Evolutionary conservation across 805 yeast genomes (phyloP), one percentile per base, ranked within the genome.

Genomic region (Hanseniaspora jakobsenii): DNA sequence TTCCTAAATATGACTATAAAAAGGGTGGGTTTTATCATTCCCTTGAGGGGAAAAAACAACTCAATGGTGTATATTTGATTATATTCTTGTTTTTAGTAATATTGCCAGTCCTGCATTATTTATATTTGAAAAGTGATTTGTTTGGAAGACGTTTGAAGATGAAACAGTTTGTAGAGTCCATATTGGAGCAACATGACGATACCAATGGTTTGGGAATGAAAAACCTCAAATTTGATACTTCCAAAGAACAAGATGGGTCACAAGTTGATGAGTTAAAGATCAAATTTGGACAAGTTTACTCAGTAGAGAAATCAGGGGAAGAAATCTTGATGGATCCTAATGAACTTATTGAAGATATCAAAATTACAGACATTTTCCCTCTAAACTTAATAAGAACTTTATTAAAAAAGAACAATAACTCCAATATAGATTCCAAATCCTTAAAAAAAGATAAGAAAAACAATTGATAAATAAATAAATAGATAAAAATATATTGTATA

Each of bases 1-100:
- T 91, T 63, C 97, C 98, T 6, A 68, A 70, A 49, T 84, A 81
- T 72, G 76, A 77, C 47, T 83, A 77, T 13, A 69, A 76, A 17
- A 83, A 75, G 50, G 65, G 65, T 49, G 64, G 65, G 2, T 61
- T 43, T 74, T 81, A 66, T 67, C 60, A 85, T 69, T 40, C 48
- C 4, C 21, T 46, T 13, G 30, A 31, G 10, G 41, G 69, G 72
- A 79, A 55, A 95, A 86, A 18, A 79, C 80, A 31, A 57, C 72
- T 26, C 52, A 42, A 42, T 21, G 46, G 46, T 6, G 8, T 35
- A 2, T 29, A 69, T 9, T 57, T 75, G 38, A 73, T 81, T 0
- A 31, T 77, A 2, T 52, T 64, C 3, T 65, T 80, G 27, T 55
- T 83, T 23, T 73, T 66, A 44, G 28, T 74, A 1, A 51, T 80